phyloP scores from a whole-genome alignment of 2,329 filamentous ascomycete species.

The Trichoderma simmonsii region DNA sequence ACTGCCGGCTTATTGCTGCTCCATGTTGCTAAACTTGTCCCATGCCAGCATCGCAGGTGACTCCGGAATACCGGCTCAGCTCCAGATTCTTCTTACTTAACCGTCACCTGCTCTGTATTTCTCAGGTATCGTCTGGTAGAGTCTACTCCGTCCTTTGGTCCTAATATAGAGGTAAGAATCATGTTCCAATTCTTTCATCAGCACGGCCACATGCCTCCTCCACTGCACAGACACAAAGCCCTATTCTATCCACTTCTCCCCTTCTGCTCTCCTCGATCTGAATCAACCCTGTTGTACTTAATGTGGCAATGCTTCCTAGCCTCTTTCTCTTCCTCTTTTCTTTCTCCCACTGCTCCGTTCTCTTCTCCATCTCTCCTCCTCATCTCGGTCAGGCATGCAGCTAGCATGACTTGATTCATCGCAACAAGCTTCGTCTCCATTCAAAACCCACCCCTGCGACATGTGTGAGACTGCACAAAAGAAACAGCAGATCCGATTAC shows the following conservation, averaged over 20 bases:
- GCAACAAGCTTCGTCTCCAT: not conserved
- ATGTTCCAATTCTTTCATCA: not conserved
- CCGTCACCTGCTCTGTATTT: not conserved
- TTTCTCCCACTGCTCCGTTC: not conserved
- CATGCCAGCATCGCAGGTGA: not conserved
- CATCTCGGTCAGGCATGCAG: not conserved
- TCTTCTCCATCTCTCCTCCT: not conserved
- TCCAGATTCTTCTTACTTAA: not conserved
- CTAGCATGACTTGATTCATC: not conserved
- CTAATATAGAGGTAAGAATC: not conserved
- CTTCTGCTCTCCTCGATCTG: not conserved
- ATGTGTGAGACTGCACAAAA: not conserved
- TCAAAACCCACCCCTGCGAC: not conserved
- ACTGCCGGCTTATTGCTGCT: not conserved
- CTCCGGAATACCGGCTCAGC: not conserved
- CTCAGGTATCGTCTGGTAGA: not conserved
- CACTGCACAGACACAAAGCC: not conserved
- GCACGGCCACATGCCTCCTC: not conserved
- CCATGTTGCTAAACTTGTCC: not conserved
- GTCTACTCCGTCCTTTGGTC: not conserved
- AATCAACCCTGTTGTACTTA: not conserved
- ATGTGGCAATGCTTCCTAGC: not conserved
- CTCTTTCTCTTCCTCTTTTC: not conserved
- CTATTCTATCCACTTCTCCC: not conserved
- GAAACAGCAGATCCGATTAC: not conserved